A percentile compares a stretch with the other conserved stretches of the same genome.
Conservation (phyloP, 768 basidiomycete species). For the Suillus paluster region DNA sequence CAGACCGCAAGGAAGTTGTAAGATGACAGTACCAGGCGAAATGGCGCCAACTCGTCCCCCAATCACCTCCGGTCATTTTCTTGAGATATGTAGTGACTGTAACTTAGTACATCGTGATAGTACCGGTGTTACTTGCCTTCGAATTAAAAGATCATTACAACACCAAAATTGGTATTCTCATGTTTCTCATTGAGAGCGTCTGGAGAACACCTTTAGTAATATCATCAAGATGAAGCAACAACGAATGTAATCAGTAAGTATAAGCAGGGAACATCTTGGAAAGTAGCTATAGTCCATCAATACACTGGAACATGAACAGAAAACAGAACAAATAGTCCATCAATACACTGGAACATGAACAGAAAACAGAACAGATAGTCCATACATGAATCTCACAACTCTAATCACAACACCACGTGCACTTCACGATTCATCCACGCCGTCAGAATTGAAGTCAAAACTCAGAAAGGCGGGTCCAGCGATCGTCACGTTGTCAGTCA, state of each 20-base stretch:
- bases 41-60: neutral
- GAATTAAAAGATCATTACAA: too few species aligned
- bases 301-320: neutral
- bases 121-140: too few species aligned
- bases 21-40: neutral
- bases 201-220: neutral
- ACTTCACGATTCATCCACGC: neutral
- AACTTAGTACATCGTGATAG: too few species aligned
- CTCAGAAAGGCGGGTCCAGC: conserved; percentile 43
- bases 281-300: neutral
- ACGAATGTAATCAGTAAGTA: neutral
- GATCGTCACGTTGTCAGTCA: conserved; percentile 44
- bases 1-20: neutral
- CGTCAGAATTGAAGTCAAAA: conserved; percentile 29
- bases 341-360: neutral
- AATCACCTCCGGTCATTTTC: too few species aligned
- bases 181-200: too few species aligned
- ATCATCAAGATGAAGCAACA: neutral
- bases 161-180: too few species aligned
- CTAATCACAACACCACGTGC: neutral
- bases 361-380: neutral
- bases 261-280: neutral
- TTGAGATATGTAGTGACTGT: too few species aligned
- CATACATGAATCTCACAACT: neutral
- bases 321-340: neutral